Evolutionary conservation across 2,329 filamentous ascomycete species (phyloP).

Genomic region (Hymenoscyphus scutula): DNA sequence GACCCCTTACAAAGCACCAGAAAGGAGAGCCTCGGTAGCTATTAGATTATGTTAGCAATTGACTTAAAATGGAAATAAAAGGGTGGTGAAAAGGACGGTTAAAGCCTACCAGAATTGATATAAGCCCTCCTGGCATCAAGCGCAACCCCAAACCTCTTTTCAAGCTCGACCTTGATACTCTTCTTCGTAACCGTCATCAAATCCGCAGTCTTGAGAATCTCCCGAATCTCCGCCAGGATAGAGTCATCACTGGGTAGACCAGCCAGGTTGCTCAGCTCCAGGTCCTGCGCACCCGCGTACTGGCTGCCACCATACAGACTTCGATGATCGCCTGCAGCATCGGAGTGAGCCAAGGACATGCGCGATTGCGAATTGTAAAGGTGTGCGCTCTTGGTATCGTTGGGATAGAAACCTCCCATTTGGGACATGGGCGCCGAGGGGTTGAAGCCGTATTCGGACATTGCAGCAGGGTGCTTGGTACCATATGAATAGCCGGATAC

Average conservation of each 20-base stretch:
- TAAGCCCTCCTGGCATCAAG: constrained; percentile 88
- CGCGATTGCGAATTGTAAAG: constrained; percentile 56
- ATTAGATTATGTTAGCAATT: background rate
- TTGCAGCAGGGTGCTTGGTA: constrained; percentile 66
- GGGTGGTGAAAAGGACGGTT: background rate
- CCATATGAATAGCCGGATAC: constrained; percentile 92
- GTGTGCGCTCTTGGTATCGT: constrained; percentile 35
- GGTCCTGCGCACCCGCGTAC: constrained; percentile 59
- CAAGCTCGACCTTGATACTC: constrained; percentile 90
- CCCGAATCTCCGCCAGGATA: constrained; percentile 87
- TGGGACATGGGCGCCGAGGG: constrained; percentile 50
- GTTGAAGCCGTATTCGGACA: constrained; percentile 68
- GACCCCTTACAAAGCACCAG: background rate
- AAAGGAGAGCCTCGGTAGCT: constrained; percentile 6
- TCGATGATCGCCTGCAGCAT: constrained; percentile 49
- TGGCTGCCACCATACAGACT: constrained; percentile 42
- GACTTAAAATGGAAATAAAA: background rate
- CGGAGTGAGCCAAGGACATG: constrained; percentile 77
- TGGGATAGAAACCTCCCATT: constrained; percentile 30
- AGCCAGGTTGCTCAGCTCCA: constrained; percentile 70
- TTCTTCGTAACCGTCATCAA: constrained; percentile 99
- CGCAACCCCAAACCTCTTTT: constrained; percentile 82
- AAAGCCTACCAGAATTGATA: constrained; percentile 80
- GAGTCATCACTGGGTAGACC: constrained; percentile 85
- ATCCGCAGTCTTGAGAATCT: constrained; percentile 87